phyloP scores from a whole-genome alignment of 352 stramenopile genomes.

The Phytophthora cactorum region DNA sequence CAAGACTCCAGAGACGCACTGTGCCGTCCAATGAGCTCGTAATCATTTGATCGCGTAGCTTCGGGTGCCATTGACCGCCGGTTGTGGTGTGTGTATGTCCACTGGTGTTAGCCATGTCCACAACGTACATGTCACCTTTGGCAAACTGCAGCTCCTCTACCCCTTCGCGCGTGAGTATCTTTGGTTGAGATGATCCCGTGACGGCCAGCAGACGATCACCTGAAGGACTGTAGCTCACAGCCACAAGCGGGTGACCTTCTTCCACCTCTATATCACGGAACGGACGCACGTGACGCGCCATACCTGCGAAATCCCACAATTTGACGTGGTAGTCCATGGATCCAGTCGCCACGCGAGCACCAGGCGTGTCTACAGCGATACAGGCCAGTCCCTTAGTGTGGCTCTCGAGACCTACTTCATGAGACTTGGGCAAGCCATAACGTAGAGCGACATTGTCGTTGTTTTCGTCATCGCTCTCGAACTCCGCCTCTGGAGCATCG shows the following conservation, averaged over 20 bases:
- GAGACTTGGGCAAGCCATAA: slow-evolving; percentile 76
- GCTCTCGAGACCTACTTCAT: slow-evolving; percentile 66
- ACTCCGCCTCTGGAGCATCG: slow-evolving; percentile 24
- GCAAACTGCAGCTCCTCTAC: slow-evolving; percentile 82
- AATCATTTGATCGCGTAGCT: slow-evolving; percentile 74
- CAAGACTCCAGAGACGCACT: slow-evolving; percentile 76
- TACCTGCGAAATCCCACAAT: slow-evolving; percentile 89
- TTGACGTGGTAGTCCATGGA: slow-evolving; percentile 89
- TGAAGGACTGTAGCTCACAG: slow-evolving; percentile 82
- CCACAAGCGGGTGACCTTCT: slow-evolving; percentile 78
- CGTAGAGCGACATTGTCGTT: slow-evolving; percentile 62
- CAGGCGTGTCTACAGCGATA: slow-evolving; percentile 72
- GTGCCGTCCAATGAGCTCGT: slow-evolving; percentile 84
- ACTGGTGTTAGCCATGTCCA: slow-evolving; percentile 87
- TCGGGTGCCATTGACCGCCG: slow-evolving; percentile 74
- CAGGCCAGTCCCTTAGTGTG: slow-evolving; percentile 71
- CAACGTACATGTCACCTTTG: slow-evolving; percentile 88
- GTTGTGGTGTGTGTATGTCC: slow-evolving; percentile 83
- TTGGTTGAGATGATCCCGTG: slow-evolving; percentile 76
- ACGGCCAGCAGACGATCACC: slow-evolving; percentile 77
- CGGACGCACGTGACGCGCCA: slow-evolving; percentile 79
- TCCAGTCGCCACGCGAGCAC: slow-evolving; percentile 73
- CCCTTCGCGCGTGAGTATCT: slow-evolving; percentile 79
- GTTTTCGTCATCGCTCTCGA: slow-evolving; percentile 40
- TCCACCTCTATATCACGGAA: slow-evolving; percentile 86